phyloP scores from a whole-genome alignment of 176 grass and related monocot species.

The Oryza rufipogon region DNA sequence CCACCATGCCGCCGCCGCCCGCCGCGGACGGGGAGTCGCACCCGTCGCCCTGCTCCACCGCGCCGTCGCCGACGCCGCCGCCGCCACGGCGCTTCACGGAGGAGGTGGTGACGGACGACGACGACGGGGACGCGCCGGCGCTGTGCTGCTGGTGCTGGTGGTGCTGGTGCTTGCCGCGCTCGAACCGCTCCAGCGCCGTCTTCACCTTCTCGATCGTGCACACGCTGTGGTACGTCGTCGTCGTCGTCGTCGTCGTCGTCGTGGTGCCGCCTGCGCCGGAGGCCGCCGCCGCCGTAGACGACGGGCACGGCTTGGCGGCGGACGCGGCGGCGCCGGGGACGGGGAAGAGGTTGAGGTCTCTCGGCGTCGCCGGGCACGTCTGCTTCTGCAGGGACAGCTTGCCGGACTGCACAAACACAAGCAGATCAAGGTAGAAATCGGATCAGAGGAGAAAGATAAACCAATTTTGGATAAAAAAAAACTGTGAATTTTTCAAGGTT shows the following conservation, averaged over 20 bases:
- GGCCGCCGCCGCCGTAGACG: neutral
- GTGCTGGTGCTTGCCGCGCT: slow-evolving; percentile 51
- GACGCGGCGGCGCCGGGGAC: slow-evolving; percentile 11
- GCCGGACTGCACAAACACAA: slow-evolving; percentile 45
- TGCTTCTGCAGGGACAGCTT: slow-evolving; percentile 56
- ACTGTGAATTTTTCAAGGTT: neutral
- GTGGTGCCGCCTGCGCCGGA: neutral
- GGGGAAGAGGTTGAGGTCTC: slow-evolving; percentile 61
- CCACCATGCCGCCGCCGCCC: slow-evolving; percentile 55
- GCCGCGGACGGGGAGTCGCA: slow-evolving; percentile 58
- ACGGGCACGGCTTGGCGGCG: neutral
- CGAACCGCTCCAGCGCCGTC: slow-evolving; percentile 75
- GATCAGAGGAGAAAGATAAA: neutral
- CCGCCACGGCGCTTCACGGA: slow-evolving; percentile 55
- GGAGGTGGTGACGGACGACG: slow-evolving; percentile 68
- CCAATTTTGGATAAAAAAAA: neutral
- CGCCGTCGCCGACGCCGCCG: slow-evolving; percentile 5
- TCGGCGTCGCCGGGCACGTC: slow-evolving; percentile 7
- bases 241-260: too few relatives aligned
- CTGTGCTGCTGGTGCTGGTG: slow-evolving; percentile 16
- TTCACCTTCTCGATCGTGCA: slow-evolving; percentile 90
- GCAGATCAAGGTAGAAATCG: neutral
- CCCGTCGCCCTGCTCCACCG: slow-evolving; percentile 64
- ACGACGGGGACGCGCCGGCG: slow-evolving; percentile 57
- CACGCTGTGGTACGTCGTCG: slow-evolving; percentile 78